Evolutionary conservation across 2,329 filamentous ascomycete species (phyloP).

Genomic region (Botrytis pseudocinerea): DNA sequence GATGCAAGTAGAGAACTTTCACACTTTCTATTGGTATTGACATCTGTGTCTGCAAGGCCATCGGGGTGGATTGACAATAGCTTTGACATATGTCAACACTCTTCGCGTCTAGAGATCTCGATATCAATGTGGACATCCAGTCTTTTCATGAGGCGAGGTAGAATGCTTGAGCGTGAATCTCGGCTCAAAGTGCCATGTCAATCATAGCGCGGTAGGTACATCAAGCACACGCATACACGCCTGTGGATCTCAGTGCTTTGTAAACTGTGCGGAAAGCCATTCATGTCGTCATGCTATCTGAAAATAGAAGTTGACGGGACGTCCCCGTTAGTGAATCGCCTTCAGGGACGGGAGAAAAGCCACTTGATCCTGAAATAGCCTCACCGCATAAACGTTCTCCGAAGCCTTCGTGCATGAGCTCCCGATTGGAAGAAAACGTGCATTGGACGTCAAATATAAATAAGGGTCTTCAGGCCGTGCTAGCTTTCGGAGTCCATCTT

Average conservation of each 20-base stretch:
- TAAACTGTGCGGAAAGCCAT: neutral
- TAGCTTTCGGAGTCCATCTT: neutral
- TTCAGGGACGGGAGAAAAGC: neutral
- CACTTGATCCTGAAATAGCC: neutral
- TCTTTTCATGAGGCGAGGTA: neutral
- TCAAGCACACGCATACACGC: neutral
- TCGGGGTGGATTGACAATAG: neutral
- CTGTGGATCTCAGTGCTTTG: neutral
- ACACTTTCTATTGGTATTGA: neutral
- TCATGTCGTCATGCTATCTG: neutral
- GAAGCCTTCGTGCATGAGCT: no score
- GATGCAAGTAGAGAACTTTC: conserved; percentile 16
- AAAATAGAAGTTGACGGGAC: neutral
- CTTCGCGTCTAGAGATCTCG: neutral
- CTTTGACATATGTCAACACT: neutral
- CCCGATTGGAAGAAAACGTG: neutral
- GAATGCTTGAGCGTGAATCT: neutral
- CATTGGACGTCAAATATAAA: neutral
- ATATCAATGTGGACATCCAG: neutral
- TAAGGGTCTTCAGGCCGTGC: neutral
- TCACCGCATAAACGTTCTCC: neutral
- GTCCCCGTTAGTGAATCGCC: neutral
- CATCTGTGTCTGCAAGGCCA: neutral
- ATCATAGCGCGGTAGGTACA: neutral
- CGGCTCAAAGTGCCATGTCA: neutral